phyloP scores from a whole-genome alignment of 1,284 basidiomycete genomes.

The Mycena citricolor region DNA sequence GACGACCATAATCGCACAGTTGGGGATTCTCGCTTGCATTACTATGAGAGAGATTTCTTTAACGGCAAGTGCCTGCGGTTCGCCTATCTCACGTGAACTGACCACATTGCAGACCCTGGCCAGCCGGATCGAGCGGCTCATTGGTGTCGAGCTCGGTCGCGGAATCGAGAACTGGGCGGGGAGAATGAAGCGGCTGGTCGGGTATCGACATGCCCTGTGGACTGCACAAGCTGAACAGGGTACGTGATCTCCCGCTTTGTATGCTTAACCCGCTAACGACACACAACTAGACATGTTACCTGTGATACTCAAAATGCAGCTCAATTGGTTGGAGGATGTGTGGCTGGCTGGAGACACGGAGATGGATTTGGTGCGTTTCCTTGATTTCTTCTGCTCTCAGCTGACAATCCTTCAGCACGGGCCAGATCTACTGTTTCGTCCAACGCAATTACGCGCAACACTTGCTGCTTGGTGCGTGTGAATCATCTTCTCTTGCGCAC shows the following conservation, averaged over 20 bases:
- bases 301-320: conserved; percentile 34
- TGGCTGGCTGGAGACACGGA: conserved; percentile 38
- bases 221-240: conserved; percentile 37
- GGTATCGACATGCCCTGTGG: conserved; percentile 61
- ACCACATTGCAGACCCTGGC: no score
- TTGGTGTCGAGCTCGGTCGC: no score
- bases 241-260: conserved; percentile 28
- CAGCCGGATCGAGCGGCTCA: no score
- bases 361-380: conserved; percentile 25
- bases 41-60: no score
- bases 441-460: conserved; percentile 32
- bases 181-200: conserved; percentile 25
- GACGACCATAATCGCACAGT: no score
- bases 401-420: conserved; percentile 26
- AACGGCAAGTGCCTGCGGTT: no score
- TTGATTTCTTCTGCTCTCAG: not conserved
- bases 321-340: conserved; percentile 51
- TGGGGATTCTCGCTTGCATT: no score
- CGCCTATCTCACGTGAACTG: no score
- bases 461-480: conserved; percentile 35
- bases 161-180: no score
- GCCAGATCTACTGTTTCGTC: conserved; percentile 36
- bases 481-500: conserved; percentile 3
- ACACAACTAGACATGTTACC: conserved; percentile 32
- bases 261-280: conserved; percentile 1